Base-by-base conservation (phyloP, 78 protist genomes). In the Dictyostelium capitatum region DNA sequence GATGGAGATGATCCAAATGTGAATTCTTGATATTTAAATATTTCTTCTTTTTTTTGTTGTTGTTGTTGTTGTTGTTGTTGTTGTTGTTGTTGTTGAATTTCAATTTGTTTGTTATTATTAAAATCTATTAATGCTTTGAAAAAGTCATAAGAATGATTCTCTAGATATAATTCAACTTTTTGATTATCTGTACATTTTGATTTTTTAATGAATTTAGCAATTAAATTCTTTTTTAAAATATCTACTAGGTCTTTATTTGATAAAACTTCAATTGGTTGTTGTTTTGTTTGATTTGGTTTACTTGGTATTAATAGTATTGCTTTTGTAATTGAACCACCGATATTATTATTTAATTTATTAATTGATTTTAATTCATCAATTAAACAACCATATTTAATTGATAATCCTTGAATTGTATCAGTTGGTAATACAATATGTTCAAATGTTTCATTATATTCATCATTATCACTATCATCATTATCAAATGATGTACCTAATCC, bases 351-450 rank as follows among this genome's bases (percentile, higher is more conserved):
- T 23, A 83, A 20, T 23, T 83, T 83, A 41, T 83, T 83, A 15
- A 72, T 51, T 53, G 56, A 64, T 51, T 83, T 83, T 12, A 83
- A 15, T 25, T 83, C 90, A 14, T 83, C 57, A 12, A 83, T 28
- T 37, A 41, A 23, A 41, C 80, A 69, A 72, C 72, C 25, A 20
- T 83, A 83, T 9, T 72, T 17, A 20, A 83, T 67, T 19, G 90
- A 67, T 20, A 83, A 54, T 17, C 90, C 90, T 43, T 67, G 81
- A 20, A 83, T 51, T 20, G 90, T 83, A 54, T 83, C 90, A 2
- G 53, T 83, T n/a, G 50, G 67, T 6, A 64, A 53, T 20, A 83
- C 53, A 20, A 83, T 75, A 54, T 83, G 90, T 15, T 48, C 56
- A 54, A 83, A 83, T 30, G 43, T 28, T 20, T 83, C 56, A 11